Evolutionary conservation across 192 early-diverging fungal genomes (phyloP), one percentile per base, ranked within the genome.

Genomic region (Coemansia sp.): DNA sequence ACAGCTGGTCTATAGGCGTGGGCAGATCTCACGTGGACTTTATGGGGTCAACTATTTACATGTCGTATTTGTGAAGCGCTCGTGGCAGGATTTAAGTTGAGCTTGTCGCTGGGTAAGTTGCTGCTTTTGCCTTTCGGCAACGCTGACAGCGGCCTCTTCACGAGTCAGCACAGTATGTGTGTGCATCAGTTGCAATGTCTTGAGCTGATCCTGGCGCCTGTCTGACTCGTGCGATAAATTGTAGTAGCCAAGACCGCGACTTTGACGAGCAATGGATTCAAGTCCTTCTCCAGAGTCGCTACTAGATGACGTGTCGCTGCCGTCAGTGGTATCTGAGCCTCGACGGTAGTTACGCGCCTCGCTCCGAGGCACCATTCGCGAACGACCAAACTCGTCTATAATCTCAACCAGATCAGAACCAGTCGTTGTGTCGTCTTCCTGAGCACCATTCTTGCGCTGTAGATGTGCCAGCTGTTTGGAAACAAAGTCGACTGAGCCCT

Each of bases 351-450:
- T 30, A 5, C 16, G 30, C 10, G 58, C 70, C 37, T 67, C 52
- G 30, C 59, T 73, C 18, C 62, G 52, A 18, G 67, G 64, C 38
- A 82, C 70, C 50, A 59, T 64, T 6, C 79, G 69, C 15, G 73
- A 58, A 10, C 79, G 73, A 3, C 79, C 79, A 76, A 82, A 82
- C 67, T 82, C 79, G 38, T 82, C 79, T 16, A 76, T 35, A 13
- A 82, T 63, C 24, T 82, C 79, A 15, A 82, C 71, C 50, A 70
- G 35, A n/a, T 58, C 61, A 40, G 22, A 39, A 35, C 58, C 35
- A 12, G 37, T n/a, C 9, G 12, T 35, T 15, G 16, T 27, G 52
- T 24, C 6, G 24, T 22, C 34, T 38, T 20, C 22, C 58, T 45
- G 39, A 10, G 10, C 38, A 55, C 37, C 27, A 24, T 37, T 62